phyloP scores from a whole-genome alignment of 139 green algal species.

The Tetraselmis chui region DNA sequence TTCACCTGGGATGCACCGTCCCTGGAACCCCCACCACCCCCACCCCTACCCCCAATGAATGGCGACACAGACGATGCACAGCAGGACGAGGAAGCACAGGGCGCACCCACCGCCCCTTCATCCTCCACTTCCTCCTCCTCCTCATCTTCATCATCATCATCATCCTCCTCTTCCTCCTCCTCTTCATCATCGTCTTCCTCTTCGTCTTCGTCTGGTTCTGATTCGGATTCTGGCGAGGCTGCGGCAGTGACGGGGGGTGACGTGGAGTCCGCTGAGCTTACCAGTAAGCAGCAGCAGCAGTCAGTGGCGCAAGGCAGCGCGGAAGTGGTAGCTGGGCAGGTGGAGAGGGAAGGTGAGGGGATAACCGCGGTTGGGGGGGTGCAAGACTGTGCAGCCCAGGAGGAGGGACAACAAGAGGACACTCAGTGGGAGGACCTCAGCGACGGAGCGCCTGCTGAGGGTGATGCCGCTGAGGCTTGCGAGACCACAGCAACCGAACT shows the following conservation, averaged over 20 bases:
- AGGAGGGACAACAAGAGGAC: neutral
- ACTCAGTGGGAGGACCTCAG: neutral
- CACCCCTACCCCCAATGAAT: no score
- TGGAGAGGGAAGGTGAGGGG: no score
- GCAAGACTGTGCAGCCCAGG: neutral
- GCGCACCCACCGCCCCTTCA: neutral
- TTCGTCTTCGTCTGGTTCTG: neutral
- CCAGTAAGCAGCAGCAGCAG: neutral
- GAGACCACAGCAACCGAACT: no score
- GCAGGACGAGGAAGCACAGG: neutral
- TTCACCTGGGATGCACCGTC: no score
- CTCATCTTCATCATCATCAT: neutral
- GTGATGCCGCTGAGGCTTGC: no score
- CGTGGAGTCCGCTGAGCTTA: no score
- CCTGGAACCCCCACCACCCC: no score
- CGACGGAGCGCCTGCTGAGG: neutral
- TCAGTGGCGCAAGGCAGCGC: no score
- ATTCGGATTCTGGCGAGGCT: neutral
- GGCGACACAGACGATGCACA: neutral
- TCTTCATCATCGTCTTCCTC: neutral
- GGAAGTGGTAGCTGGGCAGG: no score
- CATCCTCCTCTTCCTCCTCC: neutral
- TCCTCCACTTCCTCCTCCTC: neutral
- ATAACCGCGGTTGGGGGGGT: neutral
- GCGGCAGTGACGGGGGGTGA: neutral